Evolutionary conservation across 2,329 filamentous ascomycete genomes (phyloP).

Genomic region (Calonectria ilicicola): DNA sequence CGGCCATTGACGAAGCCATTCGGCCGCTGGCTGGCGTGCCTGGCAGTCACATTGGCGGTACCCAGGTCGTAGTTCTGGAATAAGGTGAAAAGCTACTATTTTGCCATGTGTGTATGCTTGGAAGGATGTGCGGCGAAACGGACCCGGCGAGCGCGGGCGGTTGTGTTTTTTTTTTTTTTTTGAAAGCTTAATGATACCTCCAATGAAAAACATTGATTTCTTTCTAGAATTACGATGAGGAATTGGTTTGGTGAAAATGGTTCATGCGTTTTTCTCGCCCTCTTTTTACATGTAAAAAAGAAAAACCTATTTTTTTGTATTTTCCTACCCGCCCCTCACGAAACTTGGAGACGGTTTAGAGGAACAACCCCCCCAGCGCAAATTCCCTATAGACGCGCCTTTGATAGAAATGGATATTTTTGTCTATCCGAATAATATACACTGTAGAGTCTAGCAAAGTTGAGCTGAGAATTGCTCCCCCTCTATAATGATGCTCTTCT

Average conservation of each 20-base stretch:
- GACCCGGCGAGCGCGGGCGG: conserved; percentile 34
- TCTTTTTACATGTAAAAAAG: conserved; percentile 23
- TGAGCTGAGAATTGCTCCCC: not conserved
- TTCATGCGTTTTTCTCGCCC: not conserved
- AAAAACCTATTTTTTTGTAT: conserved; percentile 15
- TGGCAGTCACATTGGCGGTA: not conserved
- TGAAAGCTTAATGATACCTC: conserved; percentile 48
- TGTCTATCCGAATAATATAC: conserved; percentile 21
- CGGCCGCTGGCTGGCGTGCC: conserved; percentile 43
- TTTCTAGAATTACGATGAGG: conserved; percentile 1
- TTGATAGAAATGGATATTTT: conserved; percentile 2
- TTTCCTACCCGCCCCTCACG: not conserved
- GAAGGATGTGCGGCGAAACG: conserved; percentile 33
- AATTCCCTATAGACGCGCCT: not conserved
- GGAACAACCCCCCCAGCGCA: conserved; percentile 4
- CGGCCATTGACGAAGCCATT: conserved; percentile 60
- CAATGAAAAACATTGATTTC: conserved; percentile 38
- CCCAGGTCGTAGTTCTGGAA: conserved; percentile 38
- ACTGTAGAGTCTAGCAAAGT: not conserved
- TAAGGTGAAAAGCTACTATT: conserved; percentile 20
- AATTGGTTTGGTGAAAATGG: not conserved
- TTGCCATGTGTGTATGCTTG: conserved; percentile 28
- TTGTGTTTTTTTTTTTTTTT: conserved; percentile 42
- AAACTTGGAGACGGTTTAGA: not conserved
- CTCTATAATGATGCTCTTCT: not conserved